These are phyloP conservation scores for Tuber brumale DNA, from an alignment of 495 filamentous ascomycete genomes.

Conservation along the genomic window DNA sequence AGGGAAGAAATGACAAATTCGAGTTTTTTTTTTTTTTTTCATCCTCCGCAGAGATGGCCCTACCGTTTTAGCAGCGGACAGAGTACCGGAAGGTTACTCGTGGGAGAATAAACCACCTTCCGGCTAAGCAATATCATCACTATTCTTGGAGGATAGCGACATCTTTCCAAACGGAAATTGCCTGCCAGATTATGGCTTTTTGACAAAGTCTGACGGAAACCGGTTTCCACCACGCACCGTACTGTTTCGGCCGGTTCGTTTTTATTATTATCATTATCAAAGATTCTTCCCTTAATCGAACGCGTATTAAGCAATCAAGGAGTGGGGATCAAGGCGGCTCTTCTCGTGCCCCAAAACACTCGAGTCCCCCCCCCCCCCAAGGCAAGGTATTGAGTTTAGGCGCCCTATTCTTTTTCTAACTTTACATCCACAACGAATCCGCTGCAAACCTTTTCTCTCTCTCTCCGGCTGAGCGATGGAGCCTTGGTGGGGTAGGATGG, in stretches of 20 bases:
- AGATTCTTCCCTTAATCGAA: neutral
- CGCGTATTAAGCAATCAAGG: neutral
- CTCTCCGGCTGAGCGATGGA: neutral
- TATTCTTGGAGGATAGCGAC: neutral
- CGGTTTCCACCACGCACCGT: neutral
- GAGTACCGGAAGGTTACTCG: neutral
- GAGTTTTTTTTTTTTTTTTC: neutral
- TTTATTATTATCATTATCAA: neutral
- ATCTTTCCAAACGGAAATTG: neutral
- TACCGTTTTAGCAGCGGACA: neutral
- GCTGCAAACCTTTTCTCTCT: neutral
- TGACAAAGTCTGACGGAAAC: neutral
- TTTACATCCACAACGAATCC: neutral
- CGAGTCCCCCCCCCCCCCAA: neutral
- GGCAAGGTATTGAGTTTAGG: neutral
- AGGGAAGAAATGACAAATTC: neutral
- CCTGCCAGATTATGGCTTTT: neutral
- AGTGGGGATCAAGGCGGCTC: neutral
- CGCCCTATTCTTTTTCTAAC: neutral
- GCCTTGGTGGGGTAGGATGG: neutral
- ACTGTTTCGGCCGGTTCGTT: neutral
- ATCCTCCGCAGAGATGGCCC: neutral
- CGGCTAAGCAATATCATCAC: neutral
- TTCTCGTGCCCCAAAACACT: neutral
- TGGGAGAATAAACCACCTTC: neutral